Evolutionary conservation across 176 grass and related monocot genomes (phyloP).

Genomic region (Musa itinerans): DNA sequence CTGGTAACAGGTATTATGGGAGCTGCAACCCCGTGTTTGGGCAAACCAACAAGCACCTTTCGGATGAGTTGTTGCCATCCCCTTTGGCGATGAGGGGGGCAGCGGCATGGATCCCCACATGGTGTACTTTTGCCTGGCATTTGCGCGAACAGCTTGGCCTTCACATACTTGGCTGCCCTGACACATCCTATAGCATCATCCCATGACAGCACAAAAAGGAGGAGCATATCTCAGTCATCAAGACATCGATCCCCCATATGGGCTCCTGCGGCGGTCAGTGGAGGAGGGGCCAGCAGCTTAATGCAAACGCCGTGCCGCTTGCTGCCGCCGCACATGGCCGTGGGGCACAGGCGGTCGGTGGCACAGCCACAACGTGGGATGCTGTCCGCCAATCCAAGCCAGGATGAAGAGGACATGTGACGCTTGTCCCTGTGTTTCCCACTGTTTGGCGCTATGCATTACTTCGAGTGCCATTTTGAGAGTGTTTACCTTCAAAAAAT

Average conservation of each 20-base stretch:
- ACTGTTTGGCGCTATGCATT: no score
- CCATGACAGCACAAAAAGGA: neutral
- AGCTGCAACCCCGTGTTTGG: neutral
- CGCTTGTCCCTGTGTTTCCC: no score
- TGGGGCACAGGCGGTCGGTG: neutral
- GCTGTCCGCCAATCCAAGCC: neutral
- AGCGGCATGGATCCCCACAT: constrained; percentile 28
- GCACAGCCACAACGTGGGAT: neutral
- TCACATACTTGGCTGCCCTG: constrained; percentile 24
- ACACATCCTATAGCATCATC: constrained; percentile 16
- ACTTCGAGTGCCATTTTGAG: no score
- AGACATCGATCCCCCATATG: neutral
- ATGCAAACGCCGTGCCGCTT: neutral
- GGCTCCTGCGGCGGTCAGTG: neutral
- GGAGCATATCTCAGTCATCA: neutral
- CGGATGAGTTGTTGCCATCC: neutral
- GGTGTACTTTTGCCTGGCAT: constrained; percentile 41
- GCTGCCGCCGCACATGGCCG: constrained; percentile 1
- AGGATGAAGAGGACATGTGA: neutral
- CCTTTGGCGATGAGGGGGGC: constrained; percentile 10
- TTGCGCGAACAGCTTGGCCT: constrained; percentile 37
- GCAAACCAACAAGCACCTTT: constrained; percentile 16
- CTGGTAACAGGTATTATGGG: no score
- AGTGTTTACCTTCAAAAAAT: no score
- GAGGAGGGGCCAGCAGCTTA: neutral